Base-by-base conservation (phyloP, 2,329 filamentous ascomycete genomes). In the Dactylellina cionopaga region DNA sequence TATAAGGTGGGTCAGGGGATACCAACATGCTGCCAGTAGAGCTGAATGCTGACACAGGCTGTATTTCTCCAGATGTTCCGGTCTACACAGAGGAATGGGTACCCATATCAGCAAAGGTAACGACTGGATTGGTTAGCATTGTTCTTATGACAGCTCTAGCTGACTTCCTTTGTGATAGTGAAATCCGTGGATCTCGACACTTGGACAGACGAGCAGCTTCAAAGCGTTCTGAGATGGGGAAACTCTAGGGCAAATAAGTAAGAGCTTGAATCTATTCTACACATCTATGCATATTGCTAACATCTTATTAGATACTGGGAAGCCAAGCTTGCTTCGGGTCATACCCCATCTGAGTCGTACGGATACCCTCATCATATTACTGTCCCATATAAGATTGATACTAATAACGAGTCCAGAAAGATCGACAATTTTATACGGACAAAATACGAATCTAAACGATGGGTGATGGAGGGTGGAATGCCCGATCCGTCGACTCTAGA, bases 341-440 rank as follows among this genome's bases (percentile, higher is more conserved):
- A 99, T 81, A 88, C 94, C 47, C 95, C 95, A 0, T 96, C 94
- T 19, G 96, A 99, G 83, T 87, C 91, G 83, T 86, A 80, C 77
- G 83, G 81, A 68, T 51, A 71, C 39, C 52, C 41, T 13, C 17
- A 5, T 22, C 5, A 11, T 22, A 63, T 19, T 19, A 31, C 47
- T 7, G 43, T 35, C 7, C 2, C 7, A 10, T 29, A 11, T 33
- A 51, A 66, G 70, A 17, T 35, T n/a, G 19, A 24, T 29, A 56
- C 47, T 77, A 17, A 74, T 44, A 15, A 27, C 11, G 25, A 11
- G 13, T 15, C 35, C 71, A 86, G 85, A 76, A 99, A 99, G 85
- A 98, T 99, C 77, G 95, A 99, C 85, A 99, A 98, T 84, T 99
- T 99, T 79, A 98, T 99, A 78, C 89, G 95, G 76, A 99, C 96